Conservation (phyloP, 495 filamentous ascomycete genomes). For the Penicillium antarcticum region DNA sequence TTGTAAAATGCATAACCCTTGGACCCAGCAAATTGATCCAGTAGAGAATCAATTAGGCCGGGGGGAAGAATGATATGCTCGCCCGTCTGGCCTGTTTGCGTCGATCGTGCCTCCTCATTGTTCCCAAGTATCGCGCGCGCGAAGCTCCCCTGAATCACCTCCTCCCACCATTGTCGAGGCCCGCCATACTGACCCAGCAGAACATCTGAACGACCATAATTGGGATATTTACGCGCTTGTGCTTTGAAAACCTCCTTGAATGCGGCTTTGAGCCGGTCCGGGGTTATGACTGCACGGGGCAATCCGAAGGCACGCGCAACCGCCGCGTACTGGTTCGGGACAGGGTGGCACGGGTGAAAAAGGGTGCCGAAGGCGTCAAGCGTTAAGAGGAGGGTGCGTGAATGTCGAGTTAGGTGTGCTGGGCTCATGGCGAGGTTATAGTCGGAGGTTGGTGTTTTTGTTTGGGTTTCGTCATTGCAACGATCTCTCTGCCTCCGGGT, state of each 20-base stretch:
- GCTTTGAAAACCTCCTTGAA: constrained; percentile 51
- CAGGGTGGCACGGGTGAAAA: constrained; percentile 57
- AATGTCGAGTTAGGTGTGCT: not conserved
- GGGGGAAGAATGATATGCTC: constrained; percentile 25
- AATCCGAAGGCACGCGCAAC: constrained; percentile 59
- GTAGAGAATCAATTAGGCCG: constrained; percentile 49
- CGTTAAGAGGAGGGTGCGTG: constrained; percentile 56
- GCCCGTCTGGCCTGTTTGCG: not conserved
- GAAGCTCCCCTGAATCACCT: constrained; percentile 46
- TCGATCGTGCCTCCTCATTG: not conserved
- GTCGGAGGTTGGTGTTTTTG: too few relatives aligned
- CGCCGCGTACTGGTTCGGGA: constrained; percentile 60
- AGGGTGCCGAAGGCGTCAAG: constrained; percentile 80
- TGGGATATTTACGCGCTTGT: constrained; percentile 51
- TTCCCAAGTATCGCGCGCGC: constrained; percentile 8
- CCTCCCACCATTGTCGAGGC: constrained; percentile 68
- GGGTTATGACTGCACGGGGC: constrained; percentile 25
- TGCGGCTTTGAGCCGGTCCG: constrained; percentile 22
- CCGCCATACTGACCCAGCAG: constrained; percentile 46
- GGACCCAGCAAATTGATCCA: constrained; percentile 57
- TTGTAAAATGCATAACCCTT: constrained; percentile 60
- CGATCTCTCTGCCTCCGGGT: too few relatives aligned
- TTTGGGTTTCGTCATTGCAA: too few relatives aligned
- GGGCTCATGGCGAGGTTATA: too few relatives aligned
- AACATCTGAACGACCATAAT: constrained; percentile 57